Percentiles rank a stretch among this genome's conserved stretches.
phyloP scores from a whole-genome alignment of 495 filamentous ascomycete species.

The Penicillium odoratum region DNA sequence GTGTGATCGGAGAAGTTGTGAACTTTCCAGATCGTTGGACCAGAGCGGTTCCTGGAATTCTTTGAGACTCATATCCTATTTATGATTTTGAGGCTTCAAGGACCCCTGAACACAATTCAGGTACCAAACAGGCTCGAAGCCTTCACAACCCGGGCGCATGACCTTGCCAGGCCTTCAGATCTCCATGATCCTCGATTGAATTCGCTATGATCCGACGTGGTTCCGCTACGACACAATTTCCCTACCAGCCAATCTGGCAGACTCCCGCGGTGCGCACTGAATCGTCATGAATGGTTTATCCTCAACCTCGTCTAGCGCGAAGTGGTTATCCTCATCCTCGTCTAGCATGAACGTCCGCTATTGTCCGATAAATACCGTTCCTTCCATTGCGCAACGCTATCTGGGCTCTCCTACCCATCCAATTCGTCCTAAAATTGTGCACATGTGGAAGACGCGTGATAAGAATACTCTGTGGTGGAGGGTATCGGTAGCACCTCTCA shows the following conservation, averaged over 20 bases:
- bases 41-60: not conserved
- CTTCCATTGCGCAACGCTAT: constrained; percentile 37
- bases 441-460: constrained; percentile 36
- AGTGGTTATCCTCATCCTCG: constrained; percentile 13
- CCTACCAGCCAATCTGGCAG: not conserved
- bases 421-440: constrained; percentile 39
- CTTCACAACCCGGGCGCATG: not conserved
- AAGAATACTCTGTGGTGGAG: constrained; percentile 52
- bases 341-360: constrained; percentile 28
- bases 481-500: constrained; percentile 26
- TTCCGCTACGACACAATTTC: constrained; percentile 1
- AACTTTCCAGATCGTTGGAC: not conserved
- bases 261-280: not conserved
- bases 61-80: not conserved
- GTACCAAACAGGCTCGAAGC: not conserved
- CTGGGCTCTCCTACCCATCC: constrained; percentile 25
- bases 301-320: constrained; percentile 18
- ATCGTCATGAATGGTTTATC: constrained; percentile 10
- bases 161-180: not conserved
- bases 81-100: not conserved
- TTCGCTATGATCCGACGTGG: constrained; percentile 22
- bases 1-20: not conserved
- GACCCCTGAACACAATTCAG: not conserved
- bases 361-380: constrained; percentile 17
- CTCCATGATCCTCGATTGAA: not conserved